Conservation (phyloP, 495 filamentous ascomycete genomes). For the Thermothielavioides terrestris region DNA sequence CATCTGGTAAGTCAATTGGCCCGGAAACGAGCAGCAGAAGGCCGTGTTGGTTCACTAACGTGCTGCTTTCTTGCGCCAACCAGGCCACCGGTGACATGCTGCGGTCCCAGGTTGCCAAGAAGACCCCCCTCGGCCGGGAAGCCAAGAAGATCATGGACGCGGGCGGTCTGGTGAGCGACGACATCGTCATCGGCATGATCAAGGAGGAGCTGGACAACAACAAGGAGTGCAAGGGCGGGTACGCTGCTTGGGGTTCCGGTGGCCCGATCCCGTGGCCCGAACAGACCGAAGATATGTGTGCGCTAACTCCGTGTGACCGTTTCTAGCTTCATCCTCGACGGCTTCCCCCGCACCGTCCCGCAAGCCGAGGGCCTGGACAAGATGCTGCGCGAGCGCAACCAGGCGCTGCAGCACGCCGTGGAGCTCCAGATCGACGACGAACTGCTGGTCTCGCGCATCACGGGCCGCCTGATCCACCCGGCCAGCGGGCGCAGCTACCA, state of each 20-base stretch:
- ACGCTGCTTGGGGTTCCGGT: conserved; percentile 27
- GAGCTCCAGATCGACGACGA: conserved; percentile 95
- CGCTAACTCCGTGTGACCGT: neutral
- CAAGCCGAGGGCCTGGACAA: conserved; percentile 90
- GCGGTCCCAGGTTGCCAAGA: conserved; percentile 95
- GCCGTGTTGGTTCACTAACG: conserved; percentile 1
- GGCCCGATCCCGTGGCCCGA: too few species aligned
- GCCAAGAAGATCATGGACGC: conserved; percentile 99
- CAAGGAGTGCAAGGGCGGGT: conserved; percentile 93
- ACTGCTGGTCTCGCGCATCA: conserved; percentile 90
- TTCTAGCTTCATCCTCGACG: conserved; percentile 91
- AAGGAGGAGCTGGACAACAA: conserved; percentile 92
- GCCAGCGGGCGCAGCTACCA: conserved; percentile 95
- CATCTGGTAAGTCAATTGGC: conserved; percentile 66
- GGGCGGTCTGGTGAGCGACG: conserved; percentile 93
- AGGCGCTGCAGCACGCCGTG: conserved; percentile 83
- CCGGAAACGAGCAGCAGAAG: neutral
- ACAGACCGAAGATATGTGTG: neutral
- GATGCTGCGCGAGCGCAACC: conserved; percentile 67
- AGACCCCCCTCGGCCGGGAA: conserved; percentile 87
- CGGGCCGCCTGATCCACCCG: conserved; percentile 90
- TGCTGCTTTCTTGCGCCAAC: neutral
- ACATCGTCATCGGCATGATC: conserved; percentile 99
- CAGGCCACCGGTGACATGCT: conserved; percentile 99
- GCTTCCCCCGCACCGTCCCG: conserved; percentile 91